phyloP scores from a whole-genome alignment of 2,329 filamentous ascomycete species.

The Lachnellula hyalina region DNA sequence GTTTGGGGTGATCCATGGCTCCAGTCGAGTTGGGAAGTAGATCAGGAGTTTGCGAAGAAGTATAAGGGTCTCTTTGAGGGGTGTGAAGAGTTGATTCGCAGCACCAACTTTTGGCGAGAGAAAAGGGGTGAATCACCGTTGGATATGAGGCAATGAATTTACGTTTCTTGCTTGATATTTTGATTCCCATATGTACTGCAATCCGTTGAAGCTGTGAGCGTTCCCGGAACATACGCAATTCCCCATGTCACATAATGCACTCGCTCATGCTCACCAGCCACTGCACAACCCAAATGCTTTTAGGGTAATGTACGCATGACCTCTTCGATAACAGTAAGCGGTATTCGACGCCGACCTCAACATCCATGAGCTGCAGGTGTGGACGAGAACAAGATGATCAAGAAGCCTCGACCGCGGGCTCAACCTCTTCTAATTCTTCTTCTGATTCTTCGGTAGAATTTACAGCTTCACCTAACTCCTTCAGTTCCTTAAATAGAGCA shows the following conservation, averaged over 20 bases:
- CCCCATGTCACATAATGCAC: no score
- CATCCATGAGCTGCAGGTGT: not conserved
- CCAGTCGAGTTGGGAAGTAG: conserved; percentile 42
- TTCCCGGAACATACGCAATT: no score
- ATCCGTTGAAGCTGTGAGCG: no score
- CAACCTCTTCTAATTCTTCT: not conserved
- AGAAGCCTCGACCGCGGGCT: not conserved
- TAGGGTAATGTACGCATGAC: no score
- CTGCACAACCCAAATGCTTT: no score
- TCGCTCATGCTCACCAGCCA: no score
- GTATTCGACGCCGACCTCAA: not conserved
- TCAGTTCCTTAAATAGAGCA: not conserved
- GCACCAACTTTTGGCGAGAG: conserved; percentile 35
- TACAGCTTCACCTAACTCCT: not conserved
- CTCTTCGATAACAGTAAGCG: not conserved
- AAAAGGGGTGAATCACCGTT: conserved; percentile 21
- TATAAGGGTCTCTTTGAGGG: conserved; percentile 38
- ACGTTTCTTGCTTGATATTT: no score
- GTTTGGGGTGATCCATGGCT: conserved; percentile 47
- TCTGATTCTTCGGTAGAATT: not conserved
- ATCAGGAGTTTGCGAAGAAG: conserved; percentile 39
- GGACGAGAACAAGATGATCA: not conserved
- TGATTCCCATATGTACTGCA: no score
- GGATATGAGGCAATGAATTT: not conserved
- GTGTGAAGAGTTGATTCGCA: conserved; percentile 34